Evolutionary conservation across 306 rosid genomes (phyloP).

Genomic region (Cucurbita pepo): DNA sequence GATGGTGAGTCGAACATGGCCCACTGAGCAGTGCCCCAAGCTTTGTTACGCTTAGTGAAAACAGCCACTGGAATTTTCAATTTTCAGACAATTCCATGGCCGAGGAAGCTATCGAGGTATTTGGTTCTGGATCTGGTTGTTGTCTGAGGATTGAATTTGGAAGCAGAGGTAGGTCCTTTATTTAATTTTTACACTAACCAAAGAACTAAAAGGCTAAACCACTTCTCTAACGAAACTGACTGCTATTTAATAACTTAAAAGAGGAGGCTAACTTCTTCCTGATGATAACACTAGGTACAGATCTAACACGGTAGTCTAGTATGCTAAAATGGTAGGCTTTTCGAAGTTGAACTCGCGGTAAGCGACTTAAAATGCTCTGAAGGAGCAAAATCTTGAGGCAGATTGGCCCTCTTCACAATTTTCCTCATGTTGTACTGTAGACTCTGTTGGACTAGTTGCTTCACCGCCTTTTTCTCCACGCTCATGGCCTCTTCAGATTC

Average conservation of each 20-base stretch:
- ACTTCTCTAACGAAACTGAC: neutral
- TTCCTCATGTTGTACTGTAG: conserved; percentile 82
- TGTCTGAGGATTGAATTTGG: neutral
- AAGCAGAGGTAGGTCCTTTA: neutral
- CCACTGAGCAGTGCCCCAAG: neutral
- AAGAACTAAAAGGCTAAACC: neutral
- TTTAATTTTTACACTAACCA: neutral
- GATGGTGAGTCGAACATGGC: conserved; percentile 3
- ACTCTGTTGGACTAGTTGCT: conserved; percentile 87
- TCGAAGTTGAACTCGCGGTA: conserved; percentile 72
- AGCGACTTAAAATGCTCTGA: conserved; percentile 55
- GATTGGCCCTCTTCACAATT: conserved; percentile 87
- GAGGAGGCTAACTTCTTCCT: neutral
- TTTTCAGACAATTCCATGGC: neutral
- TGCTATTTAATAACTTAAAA: neutral
- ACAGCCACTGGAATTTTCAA: neutral
- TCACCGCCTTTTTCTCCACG: conserved; percentile 92
- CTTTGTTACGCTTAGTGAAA: neutral
- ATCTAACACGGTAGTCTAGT: conserved; percentile 14
- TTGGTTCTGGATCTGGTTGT: neutral
- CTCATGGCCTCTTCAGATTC: conserved; percentile 60
- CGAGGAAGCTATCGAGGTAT: neutral
- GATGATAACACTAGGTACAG: neutral
- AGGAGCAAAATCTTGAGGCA: conserved; percentile 80
- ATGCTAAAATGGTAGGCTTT: conserved; percentile 75